Percentiles rank a stretch among this genome's conserved stretches.
Evolutionary conservation across 1,139 yeast genomes (phyloP).

Genomic region (Tardiomyces blankii): DNA sequence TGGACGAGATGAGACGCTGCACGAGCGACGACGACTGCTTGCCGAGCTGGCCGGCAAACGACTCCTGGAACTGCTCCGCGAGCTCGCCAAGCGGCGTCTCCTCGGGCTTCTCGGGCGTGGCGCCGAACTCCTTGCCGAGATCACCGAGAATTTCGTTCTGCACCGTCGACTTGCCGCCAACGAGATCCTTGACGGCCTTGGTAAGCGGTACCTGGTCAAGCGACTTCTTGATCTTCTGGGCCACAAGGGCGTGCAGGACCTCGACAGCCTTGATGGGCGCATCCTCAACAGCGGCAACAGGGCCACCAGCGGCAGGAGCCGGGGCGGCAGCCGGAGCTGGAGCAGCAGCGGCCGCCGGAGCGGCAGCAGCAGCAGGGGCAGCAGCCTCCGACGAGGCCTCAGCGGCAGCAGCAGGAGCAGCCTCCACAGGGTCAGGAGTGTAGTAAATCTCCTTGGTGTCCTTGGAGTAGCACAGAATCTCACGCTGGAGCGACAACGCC

Average conservation of each 20-base stretch:
- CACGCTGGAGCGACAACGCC: constrained; percentile 92
- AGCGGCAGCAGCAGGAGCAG: constrained; percentile 19
- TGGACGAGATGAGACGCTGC: constrained; percentile 86
- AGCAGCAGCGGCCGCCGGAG: constrained; percentile 32
- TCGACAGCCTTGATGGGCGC: constrained; percentile 80
- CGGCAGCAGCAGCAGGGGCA: constrained; percentile 29
- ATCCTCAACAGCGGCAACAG: constrained; percentile 77
- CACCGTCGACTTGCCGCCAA: constrained; percentile 96
- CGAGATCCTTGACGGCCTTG: constrained; percentile 92
- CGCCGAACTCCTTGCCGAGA: constrained; percentile 93
- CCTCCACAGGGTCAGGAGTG: constrained; percentile 74
- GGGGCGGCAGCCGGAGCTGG: constrained; percentile 53
- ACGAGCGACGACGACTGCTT: constrained; percentile 84
- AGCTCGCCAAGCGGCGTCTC: constrained; percentile 93
- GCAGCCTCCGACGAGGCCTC: constrained; percentile 30
- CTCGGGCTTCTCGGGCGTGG: constrained; percentile 98
- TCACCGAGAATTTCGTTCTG: constrained; percentile 98
- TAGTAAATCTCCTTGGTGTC: constrained; percentile 95
- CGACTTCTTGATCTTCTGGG: constrained; percentile 89
- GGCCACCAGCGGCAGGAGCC: constrained; percentile 53
- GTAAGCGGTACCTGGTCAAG: constrained; percentile 76
- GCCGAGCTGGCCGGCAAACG: constrained; percentile 81
- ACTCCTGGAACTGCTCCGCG: constrained; percentile 89
- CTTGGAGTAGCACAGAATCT: constrained; percentile 88
- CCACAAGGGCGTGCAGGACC: constrained; percentile 80